Conservation (phyloP, 345 rosid genomes). For the Eucalyptus leucophloia region DNA sequence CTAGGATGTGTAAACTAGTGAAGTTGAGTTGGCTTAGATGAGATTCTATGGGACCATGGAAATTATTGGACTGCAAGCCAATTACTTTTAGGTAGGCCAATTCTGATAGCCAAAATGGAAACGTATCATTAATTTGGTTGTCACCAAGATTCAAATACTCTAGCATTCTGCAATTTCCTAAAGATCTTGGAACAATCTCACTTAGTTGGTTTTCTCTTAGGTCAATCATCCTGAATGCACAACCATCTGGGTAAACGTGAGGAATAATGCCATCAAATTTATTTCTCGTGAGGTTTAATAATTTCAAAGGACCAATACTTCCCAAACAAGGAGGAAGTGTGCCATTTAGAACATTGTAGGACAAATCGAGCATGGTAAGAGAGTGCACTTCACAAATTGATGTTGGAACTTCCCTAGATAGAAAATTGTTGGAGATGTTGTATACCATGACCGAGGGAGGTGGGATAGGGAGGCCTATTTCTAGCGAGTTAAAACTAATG, state of each 20-base stretch:
- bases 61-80: not conserved
- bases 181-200: not conserved
- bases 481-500: too few species aligned
- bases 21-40: not conserved
- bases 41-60: not conserved
- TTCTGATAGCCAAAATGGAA: not conserved
- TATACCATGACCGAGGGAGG: too few species aligned
- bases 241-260: rapidly evolving
- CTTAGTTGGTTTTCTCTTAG: not conserved
- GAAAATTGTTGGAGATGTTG: too few species aligned
- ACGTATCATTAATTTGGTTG: not conserved
- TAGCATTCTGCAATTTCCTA: not conserved
- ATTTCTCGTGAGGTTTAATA: not conserved
- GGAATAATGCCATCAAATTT: not conserved
- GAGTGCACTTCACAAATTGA: too few species aligned
- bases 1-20: not conserved
- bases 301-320: too few species aligned
- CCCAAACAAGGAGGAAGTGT: too few species aligned
- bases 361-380: too few species aligned
- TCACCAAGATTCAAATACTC: not conserved
- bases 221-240: not conserved
- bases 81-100: not conserved
- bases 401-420: too few species aligned
- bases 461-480: too few species aligned
- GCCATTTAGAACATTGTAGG: too few species aligned